Conservation (phyloP, 208 protist genomes). For the Leishmania martiniquensis region DNA sequence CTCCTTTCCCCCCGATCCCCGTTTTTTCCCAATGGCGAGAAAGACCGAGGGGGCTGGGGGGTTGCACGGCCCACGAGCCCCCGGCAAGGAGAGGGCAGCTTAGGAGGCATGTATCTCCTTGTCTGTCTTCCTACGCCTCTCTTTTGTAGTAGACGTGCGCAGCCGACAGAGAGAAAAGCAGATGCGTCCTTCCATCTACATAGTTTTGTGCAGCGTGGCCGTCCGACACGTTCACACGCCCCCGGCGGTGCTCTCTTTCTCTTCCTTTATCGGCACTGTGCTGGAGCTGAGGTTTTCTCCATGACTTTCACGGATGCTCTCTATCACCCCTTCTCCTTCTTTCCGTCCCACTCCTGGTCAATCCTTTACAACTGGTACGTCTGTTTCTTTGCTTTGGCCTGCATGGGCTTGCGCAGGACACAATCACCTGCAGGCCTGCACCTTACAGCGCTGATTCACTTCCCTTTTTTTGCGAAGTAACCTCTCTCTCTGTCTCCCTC, state of each 20-base stretch:
- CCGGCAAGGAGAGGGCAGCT: neutral
- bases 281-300: neutral
- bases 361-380: neutral
- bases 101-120: neutral
- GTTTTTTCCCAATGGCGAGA: neutral
- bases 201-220: neutral
- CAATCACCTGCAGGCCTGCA: neutral
- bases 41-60: neutral
- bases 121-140: neutral
- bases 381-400: neutral
- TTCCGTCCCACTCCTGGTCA: neutral
- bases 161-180: neutral
- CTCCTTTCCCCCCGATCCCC: neutral
- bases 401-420: no score
- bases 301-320: neutral
- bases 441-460: neutral
- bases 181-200: neutral
- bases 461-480: no score
- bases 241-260: neutral
- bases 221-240: neutral
- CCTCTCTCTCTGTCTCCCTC: neutral
- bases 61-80: no score
- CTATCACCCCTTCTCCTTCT: neutral
- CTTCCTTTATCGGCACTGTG: neutral
- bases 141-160: neutral